phyloP scores from a whole-genome alignment of 805 yeast species.

The Kazachstania taianensis region DNA sequence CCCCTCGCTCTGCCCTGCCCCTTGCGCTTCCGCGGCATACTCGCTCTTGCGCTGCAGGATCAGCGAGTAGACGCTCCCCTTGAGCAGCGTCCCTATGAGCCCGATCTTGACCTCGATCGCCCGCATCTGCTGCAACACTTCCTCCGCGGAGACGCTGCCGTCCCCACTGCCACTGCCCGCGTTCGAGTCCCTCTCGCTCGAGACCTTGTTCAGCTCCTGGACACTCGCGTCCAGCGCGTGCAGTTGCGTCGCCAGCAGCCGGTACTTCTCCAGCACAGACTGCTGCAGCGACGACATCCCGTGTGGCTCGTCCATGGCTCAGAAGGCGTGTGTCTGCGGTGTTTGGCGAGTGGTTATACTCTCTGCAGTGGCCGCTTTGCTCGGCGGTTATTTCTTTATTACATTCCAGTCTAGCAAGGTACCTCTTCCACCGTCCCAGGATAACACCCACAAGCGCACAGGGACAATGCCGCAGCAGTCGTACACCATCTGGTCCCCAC shows the following conservation, averaged over 20 bases:
- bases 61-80: conserved; percentile 60
- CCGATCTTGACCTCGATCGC: conserved; percentile 54
- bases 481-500: conserved; percentile 94
- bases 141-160: conserved; percentile 22
- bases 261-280: conserved; percentile 24
- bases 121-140: conserved; percentile 42
- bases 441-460: too few relatives aligned
- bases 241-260: conserved; percentile 19
- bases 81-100: conserved; percentile 53
- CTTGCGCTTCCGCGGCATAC: neutral
- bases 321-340: too few relatives aligned
- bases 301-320: too few relatives aligned
- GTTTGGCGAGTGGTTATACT: too few relatives aligned
- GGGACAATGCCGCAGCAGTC: too few relatives aligned
- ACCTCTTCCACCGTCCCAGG: too few relatives aligned
- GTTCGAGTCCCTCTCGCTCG: conserved; percentile 1
- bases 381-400: too few relatives aligned
- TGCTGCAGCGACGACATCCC: conserved; percentile 23
- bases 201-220: conserved; percentile 16
- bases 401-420: too few relatives aligned
- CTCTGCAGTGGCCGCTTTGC: too few relatives aligned
- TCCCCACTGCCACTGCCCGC: neutral
- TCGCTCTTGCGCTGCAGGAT: conserved; percentile 40
- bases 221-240: conserved; percentile 23
- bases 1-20: neutral